phyloP scores from a whole-genome alignment of 1,284 basidiomycete genomes.

The Rhodotorula mucilaginosa region DNA sequence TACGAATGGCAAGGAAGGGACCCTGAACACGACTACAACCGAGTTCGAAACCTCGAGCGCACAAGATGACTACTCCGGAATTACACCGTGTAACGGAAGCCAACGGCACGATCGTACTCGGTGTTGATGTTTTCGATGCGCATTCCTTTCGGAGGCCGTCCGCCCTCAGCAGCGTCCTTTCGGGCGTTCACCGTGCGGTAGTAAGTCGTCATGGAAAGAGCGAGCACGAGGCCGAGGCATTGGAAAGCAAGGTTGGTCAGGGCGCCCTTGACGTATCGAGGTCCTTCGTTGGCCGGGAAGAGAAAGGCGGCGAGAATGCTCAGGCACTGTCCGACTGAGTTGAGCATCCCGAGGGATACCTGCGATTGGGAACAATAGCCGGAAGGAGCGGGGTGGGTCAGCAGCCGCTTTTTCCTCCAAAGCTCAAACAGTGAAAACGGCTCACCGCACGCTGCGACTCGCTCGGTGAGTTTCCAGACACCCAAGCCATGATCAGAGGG shows the following conservation, averaged over 20 bases:
- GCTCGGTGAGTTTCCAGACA: not conserved
- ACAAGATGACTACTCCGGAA: no score
- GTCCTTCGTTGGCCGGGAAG: slow-evolving; percentile 51
- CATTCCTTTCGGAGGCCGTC: slow-evolving; percentile 45
- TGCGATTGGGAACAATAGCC: not conserved
- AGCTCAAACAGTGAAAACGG: not conserved
- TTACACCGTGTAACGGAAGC: slow-evolving; percentile 24
- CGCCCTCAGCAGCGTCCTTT: slow-evolving; percentile 51
- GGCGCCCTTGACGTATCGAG: slow-evolving; percentile 50
- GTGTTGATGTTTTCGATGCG: slow-evolving; percentile 35
- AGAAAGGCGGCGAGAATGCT: slow-evolving; percentile 51
- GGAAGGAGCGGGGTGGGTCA: not conserved
- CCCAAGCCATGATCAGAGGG: slow-evolving; percentile 3
- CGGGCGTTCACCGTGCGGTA: slow-evolving; percentile 51
- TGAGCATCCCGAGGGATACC: slow-evolving; percentile 52
- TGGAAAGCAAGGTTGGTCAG: slow-evolving; percentile 53
- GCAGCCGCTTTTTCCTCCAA: not conserved
- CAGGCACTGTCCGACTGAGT: slow-evolving; percentile 50
- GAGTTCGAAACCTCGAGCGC: no score
- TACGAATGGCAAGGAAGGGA: no score
- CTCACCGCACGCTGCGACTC: slow-evolving; percentile 25
- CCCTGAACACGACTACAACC: no score
- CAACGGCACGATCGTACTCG: slow-evolving; percentile 21
- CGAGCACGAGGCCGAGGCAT: slow-evolving; percentile 48
- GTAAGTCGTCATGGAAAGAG: slow-evolving; percentile 48